These are phyloP conservation scores for Hymenoscyphus occultus DNA, from an alignment of 2,329 filamentous ascomycete species.

Conservation along the genomic window DNA sequence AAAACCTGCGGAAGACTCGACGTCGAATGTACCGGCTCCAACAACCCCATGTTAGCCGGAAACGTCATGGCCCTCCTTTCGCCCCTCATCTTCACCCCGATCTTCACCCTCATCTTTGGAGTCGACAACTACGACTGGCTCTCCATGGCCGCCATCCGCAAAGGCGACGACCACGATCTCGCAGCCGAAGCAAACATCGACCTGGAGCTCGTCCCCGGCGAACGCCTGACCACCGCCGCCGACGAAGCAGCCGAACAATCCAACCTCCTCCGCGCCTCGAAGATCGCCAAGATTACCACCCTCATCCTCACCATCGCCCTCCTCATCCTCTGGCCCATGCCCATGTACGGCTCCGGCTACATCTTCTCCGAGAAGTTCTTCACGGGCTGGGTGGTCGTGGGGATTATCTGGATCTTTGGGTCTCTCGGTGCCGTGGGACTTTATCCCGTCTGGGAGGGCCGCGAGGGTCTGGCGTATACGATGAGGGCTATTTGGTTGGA, in stretches of 20 bases:
- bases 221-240: conserved; percentile 37
- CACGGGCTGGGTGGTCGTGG: conserved; percentile 74
- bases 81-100: conserved; percentile 69
- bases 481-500: conserved; percentile 61
- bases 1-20: conserved; percentile 65
- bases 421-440: conserved; percentile 71
- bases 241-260: conserved; percentile 42
- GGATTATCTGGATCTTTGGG: conserved; percentile 77
- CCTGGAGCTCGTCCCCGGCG: conserved; percentile 60
- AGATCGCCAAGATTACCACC: conserved; percentile 49
- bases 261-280: conserved; percentile 53
- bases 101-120: conserved; percentile 66
- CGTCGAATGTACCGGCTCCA: conserved; percentile 76
- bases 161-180: conserved; percentile 74
- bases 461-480: conserved; percentile 62
- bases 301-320: conserved; percentile 65
- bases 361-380: conserved; percentile 82
- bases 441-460: conserved; percentile 78
- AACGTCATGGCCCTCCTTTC: conserved; percentile 81
- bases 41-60: conserved; percentile 83
- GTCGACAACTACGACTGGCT: conserved; percentile 79
- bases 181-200: conserved; percentile 62
- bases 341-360: conserved; percentile 80
- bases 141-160: conserved; percentile 76
- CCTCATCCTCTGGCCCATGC: conserved; percentile 86